Percentiles rank a stretch among this genome's conserved stretches.
phyloP scores from a whole-genome alignment of 306 rosid species.

The Rosa multiflora region DNA sequence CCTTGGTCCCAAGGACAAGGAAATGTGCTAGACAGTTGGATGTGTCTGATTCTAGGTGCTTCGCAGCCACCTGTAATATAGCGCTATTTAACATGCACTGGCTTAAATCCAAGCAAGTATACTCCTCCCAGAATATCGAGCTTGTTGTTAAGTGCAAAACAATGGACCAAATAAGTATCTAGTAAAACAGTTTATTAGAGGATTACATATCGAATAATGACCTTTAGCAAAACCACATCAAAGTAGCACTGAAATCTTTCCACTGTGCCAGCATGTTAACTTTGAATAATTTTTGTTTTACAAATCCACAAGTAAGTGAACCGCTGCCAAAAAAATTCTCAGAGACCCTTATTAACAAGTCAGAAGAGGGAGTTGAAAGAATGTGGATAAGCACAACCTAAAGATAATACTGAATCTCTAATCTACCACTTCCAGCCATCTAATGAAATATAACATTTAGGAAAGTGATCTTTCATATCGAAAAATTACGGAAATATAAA shows the following conservation, averaged over 20 bases:
- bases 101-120: slow-evolving; percentile 80
- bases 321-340: not conserved
- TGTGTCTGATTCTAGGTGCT: slow-evolving; percentile 42
- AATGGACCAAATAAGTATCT: not conserved
- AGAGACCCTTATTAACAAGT: not conserved
- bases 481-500: not conserved
- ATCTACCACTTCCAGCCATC: not conserved
- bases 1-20: slow-evolving; percentile 76
- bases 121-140: slow-evolving; percentile 84
- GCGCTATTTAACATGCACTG: slow-evolving; percentile 79
- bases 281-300: not conserved
- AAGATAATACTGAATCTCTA: not conserved
- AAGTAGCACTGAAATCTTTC: not conserved
- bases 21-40: slow-evolving; percentile 46
- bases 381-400: not conserved
- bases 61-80: slow-evolving; percentile 53
- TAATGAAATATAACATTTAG: not conserved
- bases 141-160: slow-evolving; percentile 59
- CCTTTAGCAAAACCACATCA: not conserved
- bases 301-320: not conserved
- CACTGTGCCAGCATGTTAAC: not conserved
- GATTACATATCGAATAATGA: not conserved
- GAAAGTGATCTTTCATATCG: too few relatives aligned
- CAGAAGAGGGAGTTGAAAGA: not conserved
- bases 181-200: not conserved